Evolutionary conservation across 495 filamentous ascomycete genomes (phyloP).

Genomic region (Parachaetomium inaequale): DNA sequence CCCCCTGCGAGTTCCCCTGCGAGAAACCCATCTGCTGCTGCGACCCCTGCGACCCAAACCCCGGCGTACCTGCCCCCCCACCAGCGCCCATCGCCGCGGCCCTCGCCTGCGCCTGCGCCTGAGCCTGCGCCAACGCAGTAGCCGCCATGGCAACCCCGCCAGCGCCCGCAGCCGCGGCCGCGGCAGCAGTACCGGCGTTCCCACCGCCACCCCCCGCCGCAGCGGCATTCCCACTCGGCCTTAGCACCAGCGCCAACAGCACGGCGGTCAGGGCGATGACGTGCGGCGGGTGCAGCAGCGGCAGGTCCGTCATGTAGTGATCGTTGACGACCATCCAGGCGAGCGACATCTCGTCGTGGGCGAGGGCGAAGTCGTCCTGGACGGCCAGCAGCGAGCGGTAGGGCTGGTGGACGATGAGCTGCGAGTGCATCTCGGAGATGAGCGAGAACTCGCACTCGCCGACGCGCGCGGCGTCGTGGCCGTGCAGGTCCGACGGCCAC

Average conservation of each 20-base stretch:
- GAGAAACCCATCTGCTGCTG: slow-evolving; percentile 2
- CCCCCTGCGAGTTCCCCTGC: slow-evolving; percentile 6
- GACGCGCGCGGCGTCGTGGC: slow-evolving; percentile 76
- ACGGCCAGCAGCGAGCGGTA: slow-evolving; percentile 82
- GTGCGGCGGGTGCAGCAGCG: slow-evolving; percentile 83
- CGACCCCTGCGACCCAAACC: slow-evolving; percentile 12
- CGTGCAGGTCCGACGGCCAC: slow-evolving; percentile 85
- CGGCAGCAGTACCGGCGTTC: neutral
- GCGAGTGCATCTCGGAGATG: slow-evolving; percentile 91
- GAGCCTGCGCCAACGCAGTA: slow-evolving; percentile 40
- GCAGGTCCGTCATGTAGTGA: slow-evolving; percentile 90
- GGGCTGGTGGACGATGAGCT: slow-evolving; percentile 95
- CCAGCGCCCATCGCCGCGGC: slow-evolving; percentile 17
- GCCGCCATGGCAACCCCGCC: slow-evolving; percentile 39
- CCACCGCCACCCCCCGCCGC: slow-evolving; percentile 1
- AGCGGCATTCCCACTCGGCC: slow-evolving; percentile 29
- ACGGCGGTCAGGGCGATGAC: slow-evolving; percentile 88
- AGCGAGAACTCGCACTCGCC: slow-evolving; percentile 96
- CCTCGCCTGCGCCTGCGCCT: slow-evolving; percentile 23
- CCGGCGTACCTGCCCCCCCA: slow-evolving; percentile 1
- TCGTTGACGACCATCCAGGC: slow-evolving; percentile 93
- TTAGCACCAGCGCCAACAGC: slow-evolving; percentile 78
- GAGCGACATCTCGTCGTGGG: slow-evolving; percentile 70
- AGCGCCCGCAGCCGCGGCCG: slow-evolving; percentile 20
- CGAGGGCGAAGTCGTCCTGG: slow-evolving; percentile 64